phyloP scores from a whole-genome alignment of 176 grass and related monocot genomes.

The Juncus effusus region DNA sequence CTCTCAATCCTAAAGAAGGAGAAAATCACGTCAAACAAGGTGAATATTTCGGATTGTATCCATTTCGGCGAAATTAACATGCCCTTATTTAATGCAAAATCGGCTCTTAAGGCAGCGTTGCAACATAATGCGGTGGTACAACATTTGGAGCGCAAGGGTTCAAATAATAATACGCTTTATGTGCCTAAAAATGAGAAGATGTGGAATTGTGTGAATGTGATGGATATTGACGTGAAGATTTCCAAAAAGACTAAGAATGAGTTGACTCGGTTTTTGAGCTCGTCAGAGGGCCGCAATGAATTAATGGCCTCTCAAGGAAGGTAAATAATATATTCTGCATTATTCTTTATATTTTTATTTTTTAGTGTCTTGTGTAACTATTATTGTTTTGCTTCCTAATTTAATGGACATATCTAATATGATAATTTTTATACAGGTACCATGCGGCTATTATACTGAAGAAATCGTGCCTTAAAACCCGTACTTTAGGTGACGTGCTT shows the following conservation, averaged over 20 bases:
- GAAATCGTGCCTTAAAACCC: slow-evolving; percentile 61
- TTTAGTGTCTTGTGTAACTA: no score
- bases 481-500: slow-evolving; percentile 71
- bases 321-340: slow-evolving; percentile 26
- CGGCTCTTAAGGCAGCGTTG: slow-evolving; percentile 54
- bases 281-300: slow-evolving; percentile 30
- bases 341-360: not conserved
- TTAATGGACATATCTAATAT: not conserved
- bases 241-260: slow-evolving; percentile 49
- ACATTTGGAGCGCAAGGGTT: slow-evolving; percentile 38
- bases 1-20: slow-evolving; percentile 70
- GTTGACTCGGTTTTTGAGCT: slow-evolving; percentile 58
- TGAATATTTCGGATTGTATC: slow-evolving; percentile 82
- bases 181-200: slow-evolving; percentile 52
- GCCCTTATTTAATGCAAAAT: slow-evolving; percentile 59
- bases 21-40: slow-evolving; percentile 76
- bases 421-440: slow-evolving; percentile 49
- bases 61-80: slow-evolving; percentile 52
- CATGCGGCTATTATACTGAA: slow-evolving; percentile 70
- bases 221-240: slow-evolving; percentile 56
- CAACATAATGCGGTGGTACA: slow-evolving; percentile 48
- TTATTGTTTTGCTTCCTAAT: no score
- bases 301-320: slow-evolving; percentile 63
- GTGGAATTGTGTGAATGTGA: slow-evolving; percentile 86
- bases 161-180: slow-evolving; percentile 36